Evolutionary conservation across 1,284 basidiomycete genomes (phyloP).

Genomic region (Ustilago xerochloae): DNA sequence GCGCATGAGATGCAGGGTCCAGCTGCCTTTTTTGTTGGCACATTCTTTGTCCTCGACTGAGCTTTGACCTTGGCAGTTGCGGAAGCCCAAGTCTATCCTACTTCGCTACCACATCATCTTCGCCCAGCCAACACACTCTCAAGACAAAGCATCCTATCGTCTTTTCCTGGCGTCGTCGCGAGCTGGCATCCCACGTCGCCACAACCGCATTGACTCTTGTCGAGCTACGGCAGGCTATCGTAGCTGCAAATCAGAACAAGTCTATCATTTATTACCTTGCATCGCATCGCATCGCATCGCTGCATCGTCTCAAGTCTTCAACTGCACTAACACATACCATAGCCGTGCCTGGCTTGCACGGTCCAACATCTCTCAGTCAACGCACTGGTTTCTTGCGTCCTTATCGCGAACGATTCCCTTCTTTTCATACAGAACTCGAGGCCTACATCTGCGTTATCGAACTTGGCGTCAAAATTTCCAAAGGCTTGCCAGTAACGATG

Average conservation of each 20-base stretch:
- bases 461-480: too few relatives aligned
- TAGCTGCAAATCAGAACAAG: slow-evolving; percentile 2
- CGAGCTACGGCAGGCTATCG: slow-evolving; percentile 7
- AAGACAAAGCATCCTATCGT: background rate
- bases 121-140: too few relatives aligned
- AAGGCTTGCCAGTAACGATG: too few relatives aligned
- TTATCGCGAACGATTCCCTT: too few relatives aligned
- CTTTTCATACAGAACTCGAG: too few relatives aligned
- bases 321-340: slow-evolving; percentile 1
- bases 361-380: background rate
- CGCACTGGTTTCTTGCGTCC: background rate
- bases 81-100: too few relatives aligned
- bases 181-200: slow-evolving; percentile 28
- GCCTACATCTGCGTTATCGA: too few relatives aligned
- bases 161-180: slow-evolving; percentile 18
- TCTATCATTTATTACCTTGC: background rate
- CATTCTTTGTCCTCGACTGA: background rate
- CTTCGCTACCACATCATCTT: too few relatives aligned
- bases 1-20: background rate
- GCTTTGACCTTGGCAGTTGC: background rate
- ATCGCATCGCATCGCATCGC: background rate
- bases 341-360: slow-evolving; percentile 25
- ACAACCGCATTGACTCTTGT: too few relatives aligned
- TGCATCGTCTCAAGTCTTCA: background rate
- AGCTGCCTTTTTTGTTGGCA: background rate